These are phyloP conservation scores for Talaromyces sp. DNA, from an alignment of 2,329 filamentous ascomycete genomes.

Conservation along the genomic window DNA sequence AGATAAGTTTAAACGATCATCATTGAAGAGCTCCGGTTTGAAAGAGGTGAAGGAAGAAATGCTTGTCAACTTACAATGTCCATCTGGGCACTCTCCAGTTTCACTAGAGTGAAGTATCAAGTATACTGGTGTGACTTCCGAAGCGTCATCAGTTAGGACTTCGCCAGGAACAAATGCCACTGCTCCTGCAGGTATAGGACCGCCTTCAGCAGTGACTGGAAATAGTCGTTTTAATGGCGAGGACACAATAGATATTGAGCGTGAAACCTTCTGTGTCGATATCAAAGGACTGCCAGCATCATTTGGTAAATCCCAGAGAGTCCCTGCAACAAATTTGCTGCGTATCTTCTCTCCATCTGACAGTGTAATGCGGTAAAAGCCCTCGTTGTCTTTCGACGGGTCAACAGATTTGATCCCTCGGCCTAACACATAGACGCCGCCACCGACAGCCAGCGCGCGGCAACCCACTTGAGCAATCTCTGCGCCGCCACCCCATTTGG, in stretches of 20 bases:
- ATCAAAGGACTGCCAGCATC: slow-evolving; percentile 17
- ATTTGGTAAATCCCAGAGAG: slow-evolving; percentile 35
- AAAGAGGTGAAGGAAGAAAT: slow-evolving; percentile 14
- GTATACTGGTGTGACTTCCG: slow-evolving; percentile 50
- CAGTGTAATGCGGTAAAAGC: slow-evolving; percentile 30
- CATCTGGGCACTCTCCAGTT: slow-evolving; percentile 81
- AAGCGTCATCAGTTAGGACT: slow-evolving; percentile 25
- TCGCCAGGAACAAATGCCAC: slow-evolving; percentile 40
- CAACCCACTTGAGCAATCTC: slow-evolving; percentile 91
- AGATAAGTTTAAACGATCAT: slow-evolving; percentile 99
- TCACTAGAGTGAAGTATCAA: slow-evolving; percentile 78
- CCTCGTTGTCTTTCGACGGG: slow-evolving; percentile 19
- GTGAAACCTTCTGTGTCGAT: slow-evolving; percentile 47
- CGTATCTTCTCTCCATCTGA: slow-evolving; percentile 37
- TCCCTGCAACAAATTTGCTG: slow-evolving; percentile 37
- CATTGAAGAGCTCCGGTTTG: slow-evolving; percentile 54
- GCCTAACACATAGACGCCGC: slow-evolving; percentile 82
- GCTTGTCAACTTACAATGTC: slow-evolving; percentile 73
- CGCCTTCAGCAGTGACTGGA: slow-evolving; percentile 66
- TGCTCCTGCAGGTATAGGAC: slow-evolving; percentile 68
- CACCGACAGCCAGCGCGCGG: slow-evolving; percentile 84
- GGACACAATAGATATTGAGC: slow-evolving; percentile 66
- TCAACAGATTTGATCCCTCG: slow-evolving; percentile 55
- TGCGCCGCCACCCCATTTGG: slow-evolving; percentile 87
- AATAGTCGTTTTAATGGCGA: slow-evolving; percentile 66